Evolutionary conservation across 2,329 filamentous ascomycete genomes (phyloP).

Genomic region (Curvularia sp.): DNA sequence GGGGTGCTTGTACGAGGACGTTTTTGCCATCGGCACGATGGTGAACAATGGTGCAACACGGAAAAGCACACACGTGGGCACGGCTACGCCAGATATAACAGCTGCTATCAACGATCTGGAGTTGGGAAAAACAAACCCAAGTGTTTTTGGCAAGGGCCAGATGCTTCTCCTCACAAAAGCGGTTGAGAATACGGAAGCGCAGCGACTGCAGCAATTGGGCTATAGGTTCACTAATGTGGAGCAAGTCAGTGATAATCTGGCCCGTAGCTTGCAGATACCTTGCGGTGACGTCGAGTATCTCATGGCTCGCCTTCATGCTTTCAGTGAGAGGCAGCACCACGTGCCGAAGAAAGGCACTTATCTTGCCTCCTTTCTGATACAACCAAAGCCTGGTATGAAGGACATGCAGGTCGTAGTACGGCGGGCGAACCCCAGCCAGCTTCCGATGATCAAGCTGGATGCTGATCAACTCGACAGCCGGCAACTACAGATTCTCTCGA

Average conservation of each 20-base stretch:
- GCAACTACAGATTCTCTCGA: conserved; percentile 32
- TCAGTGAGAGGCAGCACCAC: conserved; percentile 40
- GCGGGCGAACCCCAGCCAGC: conserved; percentile 48
- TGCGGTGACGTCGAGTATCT: conserved; percentile 66
- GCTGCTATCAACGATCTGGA: conserved; percentile 49
- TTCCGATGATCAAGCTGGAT: conserved; percentile 55
- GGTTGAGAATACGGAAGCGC: conserved; percentile 65
- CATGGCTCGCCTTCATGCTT: conserved; percentile 71
- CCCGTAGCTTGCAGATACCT: conserved; percentile 76
- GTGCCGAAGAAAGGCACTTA: conserved; percentile 58
- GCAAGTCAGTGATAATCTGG: conserved; percentile 71
- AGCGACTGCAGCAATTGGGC: conserved; percentile 71
- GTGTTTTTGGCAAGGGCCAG: conserved; percentile 71
- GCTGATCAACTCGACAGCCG: conserved; percentile 35
- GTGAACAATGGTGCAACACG: conserved; percentile 67
- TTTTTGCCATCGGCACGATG: conserved; percentile 69
- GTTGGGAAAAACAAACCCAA: conserved; percentile 41
- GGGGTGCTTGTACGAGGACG: conserved; percentile 77
- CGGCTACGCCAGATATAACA: conserved; percentile 36
- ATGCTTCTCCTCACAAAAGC: conserved; percentile 79
- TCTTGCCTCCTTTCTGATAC: conserved; percentile 50
- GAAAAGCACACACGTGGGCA: conserved; percentile 27
- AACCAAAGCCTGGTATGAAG: conserved; percentile 48
- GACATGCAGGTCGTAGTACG: conserved; percentile 56
- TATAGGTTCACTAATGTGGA: conserved; percentile 72